These are phyloP conservation scores for Ceratobasidium sp. DNA, from an alignment of 1,284 basidiomycete species.

Conservation along the genomic window DNA sequence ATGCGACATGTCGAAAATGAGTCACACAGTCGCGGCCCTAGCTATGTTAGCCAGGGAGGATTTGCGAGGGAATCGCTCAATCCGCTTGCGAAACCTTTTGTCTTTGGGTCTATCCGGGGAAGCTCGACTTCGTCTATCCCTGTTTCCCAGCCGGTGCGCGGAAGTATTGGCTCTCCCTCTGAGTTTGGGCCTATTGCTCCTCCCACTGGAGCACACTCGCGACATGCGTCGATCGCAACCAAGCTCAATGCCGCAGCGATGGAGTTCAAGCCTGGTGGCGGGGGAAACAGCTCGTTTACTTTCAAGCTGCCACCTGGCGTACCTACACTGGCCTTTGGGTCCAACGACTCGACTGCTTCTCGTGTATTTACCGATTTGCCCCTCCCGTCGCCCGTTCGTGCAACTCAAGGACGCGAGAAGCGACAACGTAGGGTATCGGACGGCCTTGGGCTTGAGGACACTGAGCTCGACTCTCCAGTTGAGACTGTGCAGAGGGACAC, in stretches of 20 bases:
- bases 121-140: constrained; percentile 51
- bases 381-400: constrained; percentile 51
- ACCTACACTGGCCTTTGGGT: constrained; percentile 64
- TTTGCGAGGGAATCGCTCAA: constrained; percentile 62
- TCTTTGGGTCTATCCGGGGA: constrained; percentile 63
- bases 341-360: constrained; percentile 52
- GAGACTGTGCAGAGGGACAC: constrained; percentile 33
- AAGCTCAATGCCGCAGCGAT: constrained; percentile 75
- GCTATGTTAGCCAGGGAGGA: background rate
- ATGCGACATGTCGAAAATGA: constrained; percentile 19
- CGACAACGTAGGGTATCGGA: constrained; percentile 67
- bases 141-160: constrained; percentile 43
- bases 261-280: constrained; percentile 73
- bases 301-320: constrained; percentile 74
- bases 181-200: constrained; percentile 58
- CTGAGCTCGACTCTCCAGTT: constrained; percentile 29
- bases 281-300: constrained; percentile 62
- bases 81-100: constrained; percentile 81
- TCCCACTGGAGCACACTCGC: constrained; percentile 56
- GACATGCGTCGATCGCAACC: constrained; percentile 65
- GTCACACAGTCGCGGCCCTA: constrained; percentile 19
- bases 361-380: constrained; percentile 53
- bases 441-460: constrained; percentile 40
- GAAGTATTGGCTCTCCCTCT: constrained; percentile 48
- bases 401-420: constrained; percentile 77